Evolutionary conservation across 176 grass and related monocot genomes (phyloP), one percentile per base, ranked within the genome.

Genomic region (Carex scoparia): DNA sequence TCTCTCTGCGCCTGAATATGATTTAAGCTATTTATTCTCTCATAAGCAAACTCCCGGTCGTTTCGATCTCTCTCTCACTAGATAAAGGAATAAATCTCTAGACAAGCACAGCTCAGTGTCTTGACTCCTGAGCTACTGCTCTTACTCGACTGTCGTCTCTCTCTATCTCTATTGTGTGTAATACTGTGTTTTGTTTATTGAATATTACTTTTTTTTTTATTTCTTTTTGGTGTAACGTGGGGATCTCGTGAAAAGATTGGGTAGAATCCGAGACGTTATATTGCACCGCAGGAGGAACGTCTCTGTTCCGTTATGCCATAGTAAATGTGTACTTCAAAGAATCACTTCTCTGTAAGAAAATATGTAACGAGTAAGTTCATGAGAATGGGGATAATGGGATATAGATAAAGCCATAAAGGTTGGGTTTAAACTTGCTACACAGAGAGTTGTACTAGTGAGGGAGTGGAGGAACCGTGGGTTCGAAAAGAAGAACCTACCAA

Each of bases 231-330:
- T 32, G 53, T 79, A 79, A 79, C 53, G 74, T 79, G 74, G 74
- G 74, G 4, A 32, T 79, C 74, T 79, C 74, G 74, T 79, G 51
- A 79, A 79, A 76, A 58, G 53, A 79, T 56, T 79, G 28, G 74
- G 11, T 79, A 32, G 28, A 58, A 79, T 57, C 51, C 74, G 5
- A 79, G 74, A 58, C 53, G 74, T 79, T 79, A 58, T 7, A 58
- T 58, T 79, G 74, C 74, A 14, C 74, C 74, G 49, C 74, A 79
- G 69, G 69, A 72, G 53, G 1, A 58, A 79, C 51, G 51, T 79
- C 74, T 58, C 74, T 78, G 23, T 78, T 78, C 74, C 51, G 74
- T 57, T 57, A 76, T 76, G 14, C 10, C 46, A 53, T 19, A 28
- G 10, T 55, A 31, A 1, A 3, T 54, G 12, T 54, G 4, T 15